A percentile compares a stretch with the other conserved stretches of the same genome.
Conservation (phyloP, 352 stramenopile species). For the Globisporangium cystogenes region DNA sequence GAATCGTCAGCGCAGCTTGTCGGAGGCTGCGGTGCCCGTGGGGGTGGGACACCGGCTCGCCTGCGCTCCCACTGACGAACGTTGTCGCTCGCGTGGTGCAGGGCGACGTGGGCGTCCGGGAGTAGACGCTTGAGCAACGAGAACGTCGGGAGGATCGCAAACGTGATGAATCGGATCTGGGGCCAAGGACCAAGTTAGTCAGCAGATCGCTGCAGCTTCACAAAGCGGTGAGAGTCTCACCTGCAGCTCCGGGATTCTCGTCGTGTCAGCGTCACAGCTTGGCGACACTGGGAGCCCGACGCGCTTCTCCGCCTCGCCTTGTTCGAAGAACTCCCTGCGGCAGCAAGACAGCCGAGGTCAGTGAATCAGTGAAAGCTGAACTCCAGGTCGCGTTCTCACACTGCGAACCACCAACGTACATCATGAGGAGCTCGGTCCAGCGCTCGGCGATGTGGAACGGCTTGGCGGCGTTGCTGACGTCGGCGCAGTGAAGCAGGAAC, state of each 20-base stretch:
- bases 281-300: slow-evolving; percentile 14
- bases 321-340: slow-evolving; percentile 22
- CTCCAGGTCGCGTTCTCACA: not conserved
- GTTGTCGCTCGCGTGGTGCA: slow-evolving; percentile 10
- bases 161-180: slow-evolving; percentile 27
- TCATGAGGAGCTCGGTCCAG: slow-evolving; percentile 20
- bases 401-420: slow-evolving; percentile 3
- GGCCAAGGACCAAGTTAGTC: not conserved
- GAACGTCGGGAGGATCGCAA: slow-evolving; percentile 20
- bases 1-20: not conserved
- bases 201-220: not conserved
- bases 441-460: slow-evolving; percentile 17
- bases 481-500: slow-evolving; percentile 27
- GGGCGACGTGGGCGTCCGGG: slow-evolving; percentile 7
- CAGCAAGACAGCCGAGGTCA: not conserved
- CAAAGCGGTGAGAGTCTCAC: not conserved
- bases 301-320: slow-evolving; percentile 21
- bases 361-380: not conserved
- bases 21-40: not conserved
- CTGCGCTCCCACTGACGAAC: slow-evolving; percentile 13
- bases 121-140: slow-evolving; percentile 14
- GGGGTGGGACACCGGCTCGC: not conserved
- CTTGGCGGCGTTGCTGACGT: slow-evolving; percentile 24
- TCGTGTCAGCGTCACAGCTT: slow-evolving; percentile 14
- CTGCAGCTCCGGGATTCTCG: slow-evolving; percentile 18